Base-by-base conservation (phyloP, 23 red algal species). In the Gracilaria gracilis region DNA sequence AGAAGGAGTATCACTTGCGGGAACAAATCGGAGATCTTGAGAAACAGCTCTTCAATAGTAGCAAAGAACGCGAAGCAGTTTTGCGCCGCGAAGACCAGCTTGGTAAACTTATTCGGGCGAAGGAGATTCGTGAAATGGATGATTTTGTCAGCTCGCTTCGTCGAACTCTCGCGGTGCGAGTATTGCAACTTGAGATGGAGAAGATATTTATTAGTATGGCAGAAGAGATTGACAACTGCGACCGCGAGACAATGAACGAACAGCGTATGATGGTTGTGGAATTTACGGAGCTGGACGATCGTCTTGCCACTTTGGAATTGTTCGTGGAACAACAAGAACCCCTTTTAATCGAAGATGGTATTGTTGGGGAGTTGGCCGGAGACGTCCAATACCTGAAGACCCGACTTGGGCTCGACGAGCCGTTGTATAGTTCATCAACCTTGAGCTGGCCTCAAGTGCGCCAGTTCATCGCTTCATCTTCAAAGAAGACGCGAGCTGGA, bases 171-270 rank as follows among this genome's bases (percentile, higher is more conserved):
- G 94, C 93, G 15, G 89, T 99, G 39, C 73, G 90, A 29, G 94
- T 99, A 14, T 44, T 99, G 69, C 91, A 95, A 73, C 48, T 95
- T 15, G 97, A 99, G 80, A 93, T 96, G 90, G 91, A 99, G 57
- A 92, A 93, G 33, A 95, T 96, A 49, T 96, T 92, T 35, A 80
- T 79, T 38, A 78, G 84, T 42, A 79, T 99, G 36, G 77, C 82
- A 20, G 46, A 84, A 16, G 97, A 99, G 84, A 80, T 96, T 50
- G 94, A 99, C 42, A 82, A 46, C 21, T 55, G 49, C 23, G 79
- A 88, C 33, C 58, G 59, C 13, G 83, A 80, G 23, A 75, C 86
- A 35, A 69, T 90, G 34, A 51, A 75, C 67, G 97, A 99, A 57
- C 88, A 99, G 81, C 54, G 88, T 17, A 80, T 99, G 31, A 64